Conservation (phyloP, 495 filamentous ascomycete species). For the Penicillium chermesinum region DNA sequence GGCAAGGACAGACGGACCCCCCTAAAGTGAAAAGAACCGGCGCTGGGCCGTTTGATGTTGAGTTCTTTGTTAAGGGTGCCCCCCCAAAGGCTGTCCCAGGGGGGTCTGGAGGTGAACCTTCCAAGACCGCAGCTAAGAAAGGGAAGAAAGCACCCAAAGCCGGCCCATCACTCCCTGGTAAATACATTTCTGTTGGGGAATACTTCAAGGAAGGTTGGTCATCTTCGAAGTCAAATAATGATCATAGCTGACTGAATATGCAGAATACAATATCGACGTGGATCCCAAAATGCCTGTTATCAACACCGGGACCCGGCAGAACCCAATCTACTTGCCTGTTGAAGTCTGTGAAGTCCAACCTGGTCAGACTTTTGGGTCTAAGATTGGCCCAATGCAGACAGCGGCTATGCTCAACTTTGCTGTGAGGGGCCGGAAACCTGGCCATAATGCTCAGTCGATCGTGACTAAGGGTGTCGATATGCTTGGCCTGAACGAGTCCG, state of each 20-base stretch:
- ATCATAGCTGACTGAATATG: neutral
- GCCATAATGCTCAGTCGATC: conserved; percentile 62
- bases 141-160: conserved; percentile 27
- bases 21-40: conserved; percentile 33
- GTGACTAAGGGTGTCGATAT: conserved; percentile 46
- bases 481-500: conserved; percentile 38
- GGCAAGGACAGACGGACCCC: conserved; percentile 21
- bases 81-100: conserved; percentile 9
- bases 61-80: conserved; percentile 37
- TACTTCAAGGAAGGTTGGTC: conserved; percentile 45
- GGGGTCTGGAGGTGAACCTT: neutral
- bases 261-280: conserved; percentile 42
- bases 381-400: conserved; percentile 54
- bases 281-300: conserved; percentile 54
- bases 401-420: conserved; percentile 64
- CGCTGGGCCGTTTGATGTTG: conserved; percentile 39
- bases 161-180: conserved; percentile 28
- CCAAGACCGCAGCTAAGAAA: conserved; percentile 29
- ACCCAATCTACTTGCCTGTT: conserved; percentile 60
- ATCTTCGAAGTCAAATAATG: neutral
- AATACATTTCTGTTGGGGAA: conserved; percentile 46
- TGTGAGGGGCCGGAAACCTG: conserved; percentile 50
- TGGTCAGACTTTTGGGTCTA: conserved; percentile 57
- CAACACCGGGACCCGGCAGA: conserved; percentile 57
- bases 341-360: conserved; percentile 60